A percentile compares a stretch with the other conserved stretches of the same genome.
These are phyloP conservation scores for Lentinula aciculospora DNA, from an alignment of 768 basidiomycete genomes.

Conservation along the genomic window DNA sequence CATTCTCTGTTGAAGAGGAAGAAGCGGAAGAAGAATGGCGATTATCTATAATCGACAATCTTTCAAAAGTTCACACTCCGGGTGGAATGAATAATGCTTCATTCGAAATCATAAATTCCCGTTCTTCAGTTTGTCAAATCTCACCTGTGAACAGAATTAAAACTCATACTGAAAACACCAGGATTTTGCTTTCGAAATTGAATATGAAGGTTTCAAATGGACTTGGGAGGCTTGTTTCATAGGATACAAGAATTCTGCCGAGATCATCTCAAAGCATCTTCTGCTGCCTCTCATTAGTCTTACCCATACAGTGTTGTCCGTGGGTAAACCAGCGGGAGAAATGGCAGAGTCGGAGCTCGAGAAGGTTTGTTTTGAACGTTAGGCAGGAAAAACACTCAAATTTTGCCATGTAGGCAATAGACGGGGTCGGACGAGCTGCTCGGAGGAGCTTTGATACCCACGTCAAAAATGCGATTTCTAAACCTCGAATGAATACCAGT, in stretches of 20 bases:
- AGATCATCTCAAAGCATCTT: constrained; percentile 73
- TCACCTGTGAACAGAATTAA: too few relatives aligned
- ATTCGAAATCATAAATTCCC: constrained; percentile 56
- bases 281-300: constrained; percentile 71
- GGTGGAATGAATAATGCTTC: constrained; percentile 45
- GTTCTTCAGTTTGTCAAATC: constrained; percentile 45
- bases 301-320: constrained; percentile 62
- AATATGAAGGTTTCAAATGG: constrained; percentile 64
- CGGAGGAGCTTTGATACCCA: constrained; percentile 66
- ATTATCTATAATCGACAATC: constrained; percentile 42
- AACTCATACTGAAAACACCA: constrained; percentile 19
- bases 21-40: constrained; percentile 63
- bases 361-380: constrained; percentile 37
- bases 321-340: constrained; percentile 50
- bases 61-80: constrained; percentile 58
- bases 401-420: constrained; percentile 43
- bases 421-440: constrained; percentile 65
- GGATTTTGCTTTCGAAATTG: constrained; percentile 65
- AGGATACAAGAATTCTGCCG: constrained; percentile 60
- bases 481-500: constrained; percentile 60
- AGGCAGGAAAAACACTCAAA: neutral
- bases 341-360: constrained; percentile 56
- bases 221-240: constrained; percentile 70
- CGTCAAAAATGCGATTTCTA: constrained; percentile 64
- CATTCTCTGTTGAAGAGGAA: constrained; percentile 19